Conservation (phyloP, 192 early-diverging fungal species). For the Coemansia brasiliensis region DNA sequence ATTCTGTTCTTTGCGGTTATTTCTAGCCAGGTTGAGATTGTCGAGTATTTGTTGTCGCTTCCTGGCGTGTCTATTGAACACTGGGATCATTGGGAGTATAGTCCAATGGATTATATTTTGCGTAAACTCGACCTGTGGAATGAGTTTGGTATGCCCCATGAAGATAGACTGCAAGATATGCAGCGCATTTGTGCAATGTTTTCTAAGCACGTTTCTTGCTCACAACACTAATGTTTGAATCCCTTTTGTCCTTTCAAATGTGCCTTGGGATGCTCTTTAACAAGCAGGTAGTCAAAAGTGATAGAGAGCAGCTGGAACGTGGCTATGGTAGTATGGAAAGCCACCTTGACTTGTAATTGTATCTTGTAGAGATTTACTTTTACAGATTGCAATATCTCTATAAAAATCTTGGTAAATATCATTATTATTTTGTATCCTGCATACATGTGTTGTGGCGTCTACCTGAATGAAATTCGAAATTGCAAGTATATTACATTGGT, state of each 20-base stretch:
- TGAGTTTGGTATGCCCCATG: slow-evolving; percentile 43
- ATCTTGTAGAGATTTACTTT: no score
- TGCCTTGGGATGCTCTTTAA: no score
- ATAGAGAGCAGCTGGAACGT: no score
- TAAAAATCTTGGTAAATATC: no score
- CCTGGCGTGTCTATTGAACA: slow-evolving; percentile 28
- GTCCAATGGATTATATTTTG: slow-evolving; percentile 47
- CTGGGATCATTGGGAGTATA: slow-evolving; percentile 53
- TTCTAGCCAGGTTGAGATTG: slow-evolving; percentile 49
- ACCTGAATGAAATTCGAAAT: background rate
- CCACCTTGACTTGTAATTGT: no score
- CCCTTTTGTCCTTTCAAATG: background rate
- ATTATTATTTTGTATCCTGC: no score
- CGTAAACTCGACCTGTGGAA: slow-evolving; percentile 50
- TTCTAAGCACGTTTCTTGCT: slow-evolving; percentile 8
- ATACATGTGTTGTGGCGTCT: background rate
- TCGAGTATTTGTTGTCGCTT: slow-evolving; percentile 36
- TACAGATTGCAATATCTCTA: no score
- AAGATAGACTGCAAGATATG: slow-evolving; percentile 49
- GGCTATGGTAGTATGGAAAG: no score
- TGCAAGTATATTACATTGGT: background rate
- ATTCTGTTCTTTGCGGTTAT: slow-evolving; percentile 50
- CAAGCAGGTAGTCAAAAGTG: no score
- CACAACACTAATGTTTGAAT: background rate
- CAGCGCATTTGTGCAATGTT: slow-evolving; percentile 49